Evolutionary conservation across 306 rosid genomes (phyloP).

Genomic region (Malus sieversii): DNA sequence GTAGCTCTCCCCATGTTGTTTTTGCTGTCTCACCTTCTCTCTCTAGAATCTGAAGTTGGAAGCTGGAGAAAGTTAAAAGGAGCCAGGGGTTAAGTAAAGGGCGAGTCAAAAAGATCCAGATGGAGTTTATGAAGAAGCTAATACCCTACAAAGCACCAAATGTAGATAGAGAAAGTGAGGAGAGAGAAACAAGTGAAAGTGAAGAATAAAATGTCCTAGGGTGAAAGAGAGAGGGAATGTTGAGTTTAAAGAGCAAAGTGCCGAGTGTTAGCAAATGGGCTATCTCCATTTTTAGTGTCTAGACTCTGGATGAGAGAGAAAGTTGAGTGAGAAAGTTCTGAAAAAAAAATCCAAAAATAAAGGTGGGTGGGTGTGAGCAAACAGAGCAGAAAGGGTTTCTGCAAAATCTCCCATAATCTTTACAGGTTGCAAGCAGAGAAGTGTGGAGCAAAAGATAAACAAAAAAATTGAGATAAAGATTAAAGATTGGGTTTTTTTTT

Average conservation of each 20-base stretch:
- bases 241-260: background rate
- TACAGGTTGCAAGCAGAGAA: constrained; percentile 54
- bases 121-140: constrained; percentile 12
- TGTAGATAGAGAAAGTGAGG: background rate
- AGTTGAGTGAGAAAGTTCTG: constrained; percentile 10
- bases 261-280: background rate
- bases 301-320: constrained; percentile 11
- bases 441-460: constrained; percentile 56
- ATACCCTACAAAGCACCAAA: constrained; percentile 15
- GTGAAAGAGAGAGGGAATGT: background rate
- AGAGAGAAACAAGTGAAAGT: background rate
- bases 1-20: constrained; percentile 48
- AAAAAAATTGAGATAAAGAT: constrained; percentile 31
- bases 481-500: constrained; percentile 27
- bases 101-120: background rate
- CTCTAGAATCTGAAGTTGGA: constrained; percentile 13
- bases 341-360: constrained; percentile 1
- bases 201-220: background rate
- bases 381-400: constrained; percentile 31
- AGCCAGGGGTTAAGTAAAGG: background rate
- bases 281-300: background rate
- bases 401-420: constrained; percentile 39
- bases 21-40: background rate
- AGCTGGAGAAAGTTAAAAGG: background rate
- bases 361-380: constrained; percentile 19